phyloP scores from a whole-genome alignment of 768 basidiomycete genomes.

The Hypholoma sublateritium region DNA sequence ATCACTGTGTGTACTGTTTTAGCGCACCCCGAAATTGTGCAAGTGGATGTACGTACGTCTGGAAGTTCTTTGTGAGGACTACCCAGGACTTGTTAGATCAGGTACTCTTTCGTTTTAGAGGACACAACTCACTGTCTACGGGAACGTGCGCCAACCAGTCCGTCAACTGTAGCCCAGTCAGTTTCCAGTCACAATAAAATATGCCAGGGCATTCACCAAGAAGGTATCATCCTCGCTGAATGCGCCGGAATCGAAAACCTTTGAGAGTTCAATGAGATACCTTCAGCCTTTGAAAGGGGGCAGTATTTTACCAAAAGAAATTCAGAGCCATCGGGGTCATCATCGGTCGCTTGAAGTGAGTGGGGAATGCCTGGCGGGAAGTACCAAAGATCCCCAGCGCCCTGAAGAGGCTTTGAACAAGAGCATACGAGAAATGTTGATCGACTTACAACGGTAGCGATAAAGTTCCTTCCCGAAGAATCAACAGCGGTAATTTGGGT shows the following conservation, averaged over 20 bases:
- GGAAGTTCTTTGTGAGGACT: constrained; percentile 61
- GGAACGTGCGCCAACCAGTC: constrained; percentile 64
- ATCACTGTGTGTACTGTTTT: constrained; percentile 33
- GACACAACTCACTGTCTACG: constrained; percentile 13
- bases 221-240: constrained; percentile 57
- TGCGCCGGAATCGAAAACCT: constrained; percentile 32
- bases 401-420: constrained; percentile 5
- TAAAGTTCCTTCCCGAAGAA: constrained; percentile 48
- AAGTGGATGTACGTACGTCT: constrained; percentile 16
- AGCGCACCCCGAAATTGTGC: background rate
- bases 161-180: constrained; percentile 42
- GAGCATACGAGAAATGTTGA: background rate
- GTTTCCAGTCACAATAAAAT: background rate
- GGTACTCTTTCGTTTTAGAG: constrained; percentile 19
- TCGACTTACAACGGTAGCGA: constrained; percentile 46
- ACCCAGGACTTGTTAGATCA: background rate
- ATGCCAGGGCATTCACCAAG: constrained; percentile 8
- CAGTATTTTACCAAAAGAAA: constrained; percentile 38
- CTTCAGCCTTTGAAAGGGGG: background rate
- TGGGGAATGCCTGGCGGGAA: constrained; percentile 59
- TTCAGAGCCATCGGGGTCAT: constrained; percentile 46
- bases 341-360: constrained; percentile 50
- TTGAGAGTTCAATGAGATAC: background rate
- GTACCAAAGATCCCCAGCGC: constrained; percentile 51
- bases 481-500: constrained; percentile 49